Evolutionary conservation across 768 basidiomycete species (phyloP).

Genomic region (Termitomyces bulborhizus): DNA sequence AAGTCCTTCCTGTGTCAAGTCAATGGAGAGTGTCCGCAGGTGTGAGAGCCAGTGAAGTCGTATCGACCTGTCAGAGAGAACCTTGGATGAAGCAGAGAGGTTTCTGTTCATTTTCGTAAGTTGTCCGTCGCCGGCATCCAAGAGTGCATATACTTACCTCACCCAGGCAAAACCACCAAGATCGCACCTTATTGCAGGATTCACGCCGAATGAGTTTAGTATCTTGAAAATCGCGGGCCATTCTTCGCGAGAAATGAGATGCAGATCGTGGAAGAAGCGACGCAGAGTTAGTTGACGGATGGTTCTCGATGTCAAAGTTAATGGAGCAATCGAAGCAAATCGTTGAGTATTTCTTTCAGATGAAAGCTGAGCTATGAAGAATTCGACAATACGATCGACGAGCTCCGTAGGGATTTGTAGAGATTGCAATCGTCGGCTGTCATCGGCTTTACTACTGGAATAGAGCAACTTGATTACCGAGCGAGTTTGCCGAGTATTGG

Average conservation of each 20-base stretch:
- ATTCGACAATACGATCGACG: constrained; percentile 27
- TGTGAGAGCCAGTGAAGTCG: constrained; percentile 24
- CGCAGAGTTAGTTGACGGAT: constrained; percentile 39
- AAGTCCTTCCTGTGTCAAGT: constrained; percentile 32
- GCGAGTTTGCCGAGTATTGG: background rate
- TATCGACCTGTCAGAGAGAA: constrained; percentile 19
- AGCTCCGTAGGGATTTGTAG: constrained; percentile 31
- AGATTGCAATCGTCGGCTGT: constrained; percentile 6
- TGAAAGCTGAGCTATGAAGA: constrained; percentile 13
- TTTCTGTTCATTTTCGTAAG: constrained; percentile 18
- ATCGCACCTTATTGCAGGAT: constrained; percentile 1
- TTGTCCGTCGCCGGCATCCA: background rate
- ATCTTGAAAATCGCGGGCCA: constrained; percentile 19
- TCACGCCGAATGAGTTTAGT: constrained; percentile 17
- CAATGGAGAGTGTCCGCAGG: constrained; percentile 33
- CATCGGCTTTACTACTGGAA: background rate
- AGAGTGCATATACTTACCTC: constrained; percentile 31
- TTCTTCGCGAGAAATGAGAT: constrained; percentile 17
- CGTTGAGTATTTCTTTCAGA: constrained; percentile 5
- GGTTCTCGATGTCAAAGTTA: constrained; percentile 33
- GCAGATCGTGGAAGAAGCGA: constrained; percentile 26
- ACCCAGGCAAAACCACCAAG: constrained; percentile 36
- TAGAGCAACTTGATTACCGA: background rate
- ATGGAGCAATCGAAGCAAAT: constrained; percentile 29
- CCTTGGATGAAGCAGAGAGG: constrained; percentile 24